Percentiles rank a stretch among this genome's conserved stretches.
Evolutionary conservation across 345 rosid species (phyloP).

Genomic region (Eucalyptus urophylla): DNA sequence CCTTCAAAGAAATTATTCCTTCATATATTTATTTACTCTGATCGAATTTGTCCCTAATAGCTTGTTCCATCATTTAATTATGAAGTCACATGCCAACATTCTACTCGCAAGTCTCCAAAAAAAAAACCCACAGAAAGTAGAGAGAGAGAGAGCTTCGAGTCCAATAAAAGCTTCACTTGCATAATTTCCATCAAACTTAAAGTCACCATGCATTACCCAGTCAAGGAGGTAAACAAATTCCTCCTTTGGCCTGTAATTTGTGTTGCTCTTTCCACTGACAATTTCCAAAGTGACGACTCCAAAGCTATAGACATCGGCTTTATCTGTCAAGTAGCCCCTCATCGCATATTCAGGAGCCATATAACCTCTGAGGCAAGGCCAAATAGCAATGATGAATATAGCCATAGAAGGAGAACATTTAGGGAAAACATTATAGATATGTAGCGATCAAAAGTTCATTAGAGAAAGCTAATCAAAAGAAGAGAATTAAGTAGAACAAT

Average conservation of each 20-base stretch:
- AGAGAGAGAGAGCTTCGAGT: neutral
- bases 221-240: conserved; percentile 90
- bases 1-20: neutral
- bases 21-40: neutral
- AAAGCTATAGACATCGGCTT: conserved; percentile 87
- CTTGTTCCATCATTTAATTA: neutral
- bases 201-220: conserved; percentile 28
- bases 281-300: conserved; percentile 74
- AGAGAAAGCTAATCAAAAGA: neutral
- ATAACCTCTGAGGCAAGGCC: conserved; percentile 49
- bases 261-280: conserved; percentile 87
- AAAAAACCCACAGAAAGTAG: neutral
- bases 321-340: conserved; percentile 95
- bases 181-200: neutral
- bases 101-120: neutral
- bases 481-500: neutral
- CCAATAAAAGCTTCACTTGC: neutral
- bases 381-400: neutral
- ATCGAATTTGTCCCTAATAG: neutral
- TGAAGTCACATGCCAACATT: neutral
- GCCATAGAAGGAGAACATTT: neutral
- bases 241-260: conserved; percentile 86
- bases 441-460: neutral
- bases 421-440: neutral
- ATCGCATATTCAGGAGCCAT: conserved; percentile 99